A percentile compares a stretch with the other conserved stretches of the same genome.
Evolutionary conservation across 169 alveolate species (phyloP).

Genomic region (Plasmodium blacklocki): DNA sequence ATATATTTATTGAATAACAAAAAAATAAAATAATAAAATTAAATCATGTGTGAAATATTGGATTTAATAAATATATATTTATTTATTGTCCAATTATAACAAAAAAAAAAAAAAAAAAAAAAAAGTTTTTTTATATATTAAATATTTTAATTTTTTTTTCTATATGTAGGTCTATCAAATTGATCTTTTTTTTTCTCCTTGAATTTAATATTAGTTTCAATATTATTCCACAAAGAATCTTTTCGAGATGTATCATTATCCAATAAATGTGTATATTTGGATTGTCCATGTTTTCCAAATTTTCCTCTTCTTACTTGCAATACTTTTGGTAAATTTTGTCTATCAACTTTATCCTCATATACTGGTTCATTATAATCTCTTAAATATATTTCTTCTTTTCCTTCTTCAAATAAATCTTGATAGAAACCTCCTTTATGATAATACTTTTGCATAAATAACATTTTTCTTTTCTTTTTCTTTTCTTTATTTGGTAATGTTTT

Average conservation of each 20-base stretch:
- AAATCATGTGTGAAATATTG: no score
- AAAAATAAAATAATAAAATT: no score
- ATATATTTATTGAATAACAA: neutral
- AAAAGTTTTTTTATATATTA: neutral
- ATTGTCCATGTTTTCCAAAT: constrained; percentile 93
- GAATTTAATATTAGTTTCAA: neutral
- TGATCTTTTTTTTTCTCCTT: constrained; percentile 14
- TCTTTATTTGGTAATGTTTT: constrained; percentile 44
- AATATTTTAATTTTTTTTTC: neutral
- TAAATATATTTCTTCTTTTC: constrained; percentile 87
- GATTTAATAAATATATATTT: no score
- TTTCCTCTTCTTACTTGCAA: constrained; percentile 91
- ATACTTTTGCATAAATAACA: constrained; percentile 89
- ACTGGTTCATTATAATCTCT: constrained; percentile 90
- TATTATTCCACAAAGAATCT: constrained; percentile 60
- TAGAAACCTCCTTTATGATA: constrained; percentile 91
- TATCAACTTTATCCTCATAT: constrained; percentile 88
- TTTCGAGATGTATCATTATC: constrained; percentile 95
- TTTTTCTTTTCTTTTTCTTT: constrained; percentile 72
- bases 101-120: constrained; percentile 1
- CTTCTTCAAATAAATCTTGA: constrained; percentile 89
- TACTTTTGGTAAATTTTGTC: constrained; percentile 85
- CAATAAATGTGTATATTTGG: constrained; percentile 95
- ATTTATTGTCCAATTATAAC: no score
- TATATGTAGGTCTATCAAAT: constrained; percentile 57